Evolutionary conservation across 108 stramenopile species (phyloP), one percentile per base, ranked within the genome.

Genomic region (Fragilariopsis cylindrus): DNA sequence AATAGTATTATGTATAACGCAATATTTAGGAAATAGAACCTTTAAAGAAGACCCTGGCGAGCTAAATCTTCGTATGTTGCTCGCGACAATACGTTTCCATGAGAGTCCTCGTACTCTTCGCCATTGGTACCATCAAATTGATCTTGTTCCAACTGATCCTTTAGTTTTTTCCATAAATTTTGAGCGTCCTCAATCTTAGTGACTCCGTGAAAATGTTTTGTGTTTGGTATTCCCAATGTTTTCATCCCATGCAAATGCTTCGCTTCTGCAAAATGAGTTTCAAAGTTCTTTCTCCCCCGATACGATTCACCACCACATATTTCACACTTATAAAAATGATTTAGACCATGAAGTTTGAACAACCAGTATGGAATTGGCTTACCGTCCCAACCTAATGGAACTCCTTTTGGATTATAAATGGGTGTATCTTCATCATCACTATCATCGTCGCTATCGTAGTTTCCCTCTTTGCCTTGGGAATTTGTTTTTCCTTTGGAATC

Each of bases 301-400:
- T 99, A 99, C 30, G 90, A 87, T 81, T 95, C 89, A 65, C 97
- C 95, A 18, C 99, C 99, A 85, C 99, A 99, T 43, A 99, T 98
- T 78, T 99, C 99, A 70, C 99, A 99, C 41, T 83, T 83, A 77
- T 94, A 99, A 80, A 96, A 97, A 65, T 97, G 92, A 71, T 98
- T 97, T n/a, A 99, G 90, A 2, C 98, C 98, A 82, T 99, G 99
- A 21, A 99, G 86, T 79, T 99, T 99, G 90, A 98, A 99, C 42
- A 99, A 85, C 99, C 99, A 99, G 70, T 96, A 97, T 2, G 99
- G 97, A 57, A 99, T 99, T 9, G 99, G 99, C 69, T 99, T 98
- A 8, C 99, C 99, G 76, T 99, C 98, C 97, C 96, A 98, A 58
- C 96, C 99, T 41, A 99, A 87, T 6, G 98, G 98, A 13, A 99